Base-by-base conservation (phyloP, 1,284 basidiomycete genomes). In the Xerocomus amazonicus region DNA sequence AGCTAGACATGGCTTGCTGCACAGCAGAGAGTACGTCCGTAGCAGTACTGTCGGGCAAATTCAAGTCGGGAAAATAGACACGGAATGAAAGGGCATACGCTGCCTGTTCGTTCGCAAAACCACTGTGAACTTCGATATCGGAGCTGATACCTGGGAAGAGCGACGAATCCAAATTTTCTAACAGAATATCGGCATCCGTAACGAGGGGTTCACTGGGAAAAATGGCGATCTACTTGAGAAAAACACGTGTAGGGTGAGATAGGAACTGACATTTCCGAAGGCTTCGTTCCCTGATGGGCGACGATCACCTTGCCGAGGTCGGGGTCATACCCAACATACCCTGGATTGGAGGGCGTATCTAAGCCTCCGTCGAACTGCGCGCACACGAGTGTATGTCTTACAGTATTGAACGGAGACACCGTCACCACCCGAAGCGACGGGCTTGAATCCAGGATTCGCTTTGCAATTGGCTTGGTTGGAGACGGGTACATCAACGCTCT, bases 351-450 rank as follows among this genome's bases (percentile, higher is more conserved):
- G 26, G 17, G 36, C 7, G n/a, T n/a, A n/a, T n/a, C n/a, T n/a
- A 3, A 23, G 19, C 19, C 4, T 23, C 19, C 19, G 19, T 23
- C 19, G 19, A 23, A 4, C 19, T 23, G 19, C 19, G 19, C 4
- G 19, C 19, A 23, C 19, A 4, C 19, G 4, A 23, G 19, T 23
- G 19, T 23, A 23, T 4, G 4, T 23, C 70, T 59, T 45, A 75
- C 75, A 78, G 53, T 70, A 83, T 58, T 85, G 84, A 2, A 74
- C 63, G 6, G 54, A 55, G 26, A 63, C 59, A 2, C 81, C 82
- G 53, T 87, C 70, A 2, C 84, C 85, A 35, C 84, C 85, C 6
- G 81, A 75, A 8, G 82, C 84, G 9, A 80, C 64, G 1, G 82
- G 79, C 28, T 73, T 48, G 55, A 87, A 87, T 6, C 59, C 61